These are phyloP conservation scores for Pleurotus salmoneostramineus DNA, from an alignment of 768 basidiomycete genomes.

Conservation along the genomic window DNA sequence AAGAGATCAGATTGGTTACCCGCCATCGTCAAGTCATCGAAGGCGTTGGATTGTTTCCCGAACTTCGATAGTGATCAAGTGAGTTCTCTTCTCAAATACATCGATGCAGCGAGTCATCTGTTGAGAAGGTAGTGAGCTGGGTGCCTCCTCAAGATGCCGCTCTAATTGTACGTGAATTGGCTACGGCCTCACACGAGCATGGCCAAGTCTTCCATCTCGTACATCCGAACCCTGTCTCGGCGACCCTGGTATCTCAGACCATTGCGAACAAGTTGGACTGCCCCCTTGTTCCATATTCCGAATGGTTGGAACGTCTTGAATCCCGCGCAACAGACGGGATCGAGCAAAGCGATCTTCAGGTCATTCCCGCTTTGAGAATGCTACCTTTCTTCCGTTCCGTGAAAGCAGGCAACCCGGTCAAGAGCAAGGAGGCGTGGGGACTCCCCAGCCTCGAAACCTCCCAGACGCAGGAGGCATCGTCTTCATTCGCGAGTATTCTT, in stretches of 20 bases:
- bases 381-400: neutral
- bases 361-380: neutral
- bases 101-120: neutral
- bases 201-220: constrained; percentile 15
- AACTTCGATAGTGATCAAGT: constrained; percentile 9
- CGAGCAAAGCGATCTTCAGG: neutral
- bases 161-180: constrained; percentile 18
- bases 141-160: constrained; percentile 21
- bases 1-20: constrained; percentile 33
- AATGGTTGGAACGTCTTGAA: constrained; percentile 17
- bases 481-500: neutral
- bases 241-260: constrained; percentile 13
- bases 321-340: neutral
- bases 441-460: neutral
- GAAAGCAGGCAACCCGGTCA: neutral
- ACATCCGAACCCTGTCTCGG: constrained; percentile 19
- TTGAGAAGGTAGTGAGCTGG: constrained; percentile 18
- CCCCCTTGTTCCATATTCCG: constrained; percentile 19
- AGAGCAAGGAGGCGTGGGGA: neutral
- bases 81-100: neutral
- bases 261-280: constrained; percentile 15
- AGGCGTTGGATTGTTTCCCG: constrained; percentile 12
- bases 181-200: neutral
- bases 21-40: constrained; percentile 21
- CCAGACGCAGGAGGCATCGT: neutral